Conservation (phyloP, 768 basidiomycete species). For the Rubroboletus satanas region DNA sequence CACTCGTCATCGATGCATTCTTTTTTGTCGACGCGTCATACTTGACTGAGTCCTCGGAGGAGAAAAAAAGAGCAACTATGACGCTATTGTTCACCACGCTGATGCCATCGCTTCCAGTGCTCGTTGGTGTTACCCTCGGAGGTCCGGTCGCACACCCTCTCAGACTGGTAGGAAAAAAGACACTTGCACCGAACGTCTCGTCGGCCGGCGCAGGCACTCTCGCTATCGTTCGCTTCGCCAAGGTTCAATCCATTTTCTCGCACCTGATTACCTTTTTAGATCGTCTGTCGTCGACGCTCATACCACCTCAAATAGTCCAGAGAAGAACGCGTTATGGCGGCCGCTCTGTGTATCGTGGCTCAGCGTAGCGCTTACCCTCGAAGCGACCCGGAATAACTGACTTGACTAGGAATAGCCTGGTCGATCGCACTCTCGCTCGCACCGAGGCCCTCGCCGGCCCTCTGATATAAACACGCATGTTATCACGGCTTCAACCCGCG, state of each 20-base stretch:
- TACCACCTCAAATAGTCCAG: not conserved
- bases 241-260: not conserved
- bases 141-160: not conserved
- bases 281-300: not conserved
- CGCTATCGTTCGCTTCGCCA: not conserved
- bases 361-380: not conserved
- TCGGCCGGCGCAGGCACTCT: not conserved
- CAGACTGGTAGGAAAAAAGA: not conserved
- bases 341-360: not conserved
- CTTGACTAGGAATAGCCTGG: not conserved
- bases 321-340: not conserved
- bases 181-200: not conserved
- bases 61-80: not conserved
- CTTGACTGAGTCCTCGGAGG: not conserved
- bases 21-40: not conserved
- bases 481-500: not conserved
- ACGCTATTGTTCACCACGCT: not conserved
- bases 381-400: not conserved
- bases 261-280: conserved; percentile 1
- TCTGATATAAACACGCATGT: not conserved
- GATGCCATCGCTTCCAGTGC: conserved; percentile 1
- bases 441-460: not conserved
- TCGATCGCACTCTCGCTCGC: not conserved
- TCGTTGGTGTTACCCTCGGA: not conserved
- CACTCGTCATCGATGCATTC: not conserved